These are phyloP conservation scores for Ophiostoma populinum DNA, from an alignment of 2,329 filamentous ascomycete genomes.

Conservation along the genomic window DNA sequence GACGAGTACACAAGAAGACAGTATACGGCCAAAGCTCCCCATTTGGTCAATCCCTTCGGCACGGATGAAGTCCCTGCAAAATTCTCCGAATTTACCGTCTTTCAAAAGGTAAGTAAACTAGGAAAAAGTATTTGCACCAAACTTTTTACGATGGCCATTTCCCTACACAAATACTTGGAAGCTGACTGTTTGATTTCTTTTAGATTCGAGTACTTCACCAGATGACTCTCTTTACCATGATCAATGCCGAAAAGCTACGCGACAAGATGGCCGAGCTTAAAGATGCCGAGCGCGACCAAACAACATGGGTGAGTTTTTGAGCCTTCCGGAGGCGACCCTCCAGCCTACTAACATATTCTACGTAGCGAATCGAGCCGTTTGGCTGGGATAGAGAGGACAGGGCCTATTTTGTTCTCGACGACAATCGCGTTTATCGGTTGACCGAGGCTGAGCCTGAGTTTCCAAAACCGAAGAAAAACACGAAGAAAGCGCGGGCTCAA, in stretches of 20 bases:
- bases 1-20: constrained; percentile 87
- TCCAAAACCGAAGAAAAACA: constrained; percentile 44
- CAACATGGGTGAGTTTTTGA: constrained; percentile 51
- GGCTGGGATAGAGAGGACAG: constrained; percentile 83
- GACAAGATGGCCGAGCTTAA: constrained; percentile 72
- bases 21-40: constrained; percentile 64
- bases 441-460: constrained; percentile 54
- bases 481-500: constrained; percentile 45
- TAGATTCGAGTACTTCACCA: constrained; percentile 68
- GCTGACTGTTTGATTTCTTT: background rate
- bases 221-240: constrained; percentile 75
- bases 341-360: background rate
- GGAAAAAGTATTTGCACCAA: no score
- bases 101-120: constrained; percentile 59
- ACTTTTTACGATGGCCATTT: no score
- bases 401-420: constrained; percentile 79
- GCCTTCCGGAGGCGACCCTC: background rate
- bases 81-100: constrained; percentile 69
- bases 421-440: constrained; percentile 79
- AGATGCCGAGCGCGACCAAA: constrained; percentile 73
- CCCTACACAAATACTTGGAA: no score
- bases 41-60: constrained; percentile 65
- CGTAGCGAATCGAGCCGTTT: constrained; percentile 56
- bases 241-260: constrained; percentile 71
- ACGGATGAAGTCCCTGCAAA: constrained; percentile 51